Percentiles rank a stretch among this genome's conserved stretches.
Conservation (phyloP, 768 basidiomycete species). For the Phaffia tasmanica region DNA sequence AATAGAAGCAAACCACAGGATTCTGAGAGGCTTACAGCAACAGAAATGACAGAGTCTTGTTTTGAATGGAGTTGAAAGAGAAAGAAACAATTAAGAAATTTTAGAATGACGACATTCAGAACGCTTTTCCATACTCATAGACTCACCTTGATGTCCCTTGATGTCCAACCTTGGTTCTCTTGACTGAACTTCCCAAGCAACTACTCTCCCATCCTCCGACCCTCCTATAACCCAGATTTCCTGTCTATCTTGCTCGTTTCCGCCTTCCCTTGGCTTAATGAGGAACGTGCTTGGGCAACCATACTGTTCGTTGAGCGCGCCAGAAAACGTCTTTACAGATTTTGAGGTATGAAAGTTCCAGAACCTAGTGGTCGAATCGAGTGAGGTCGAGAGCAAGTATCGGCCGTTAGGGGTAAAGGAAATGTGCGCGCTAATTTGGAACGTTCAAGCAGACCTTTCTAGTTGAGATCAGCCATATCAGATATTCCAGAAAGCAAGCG, state of each 20-base stretch:
- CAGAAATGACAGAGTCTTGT: constrained; percentile 60
- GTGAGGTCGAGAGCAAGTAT: constrained; percentile 78
- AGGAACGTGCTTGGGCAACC: constrained; percentile 49
- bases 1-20: background rate
- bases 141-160: constrained; percentile 59
- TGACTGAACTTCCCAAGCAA: constrained; percentile 50
- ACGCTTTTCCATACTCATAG: constrained; percentile 32
- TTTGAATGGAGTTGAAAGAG: constrained; percentile 15
- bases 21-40: constrained; percentile 48
- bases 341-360: constrained; percentile 89
- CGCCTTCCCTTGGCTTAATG: constrained; percentile 15
- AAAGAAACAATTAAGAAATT: constrained; percentile 26
- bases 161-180: constrained; percentile 64
- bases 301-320: constrained; percentile 70
- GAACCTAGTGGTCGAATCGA: constrained; percentile 84
- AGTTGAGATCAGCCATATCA: background rate
- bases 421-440: constrained; percentile 42
- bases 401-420: constrained; percentile 84
- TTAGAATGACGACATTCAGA: background rate
- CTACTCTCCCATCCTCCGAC: constrained; percentile 55
- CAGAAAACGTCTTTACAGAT: constrained; percentile 87
- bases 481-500: constrained; percentile 32
- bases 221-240: constrained; percentile 63
- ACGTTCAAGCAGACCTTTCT: background rate
- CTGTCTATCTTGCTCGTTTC: constrained; percentile 47